Evolutionary conservation across 129 eudicot genomes (phyloP).

Genomic region (Rutidosis leptorrhynchoides): DNA sequence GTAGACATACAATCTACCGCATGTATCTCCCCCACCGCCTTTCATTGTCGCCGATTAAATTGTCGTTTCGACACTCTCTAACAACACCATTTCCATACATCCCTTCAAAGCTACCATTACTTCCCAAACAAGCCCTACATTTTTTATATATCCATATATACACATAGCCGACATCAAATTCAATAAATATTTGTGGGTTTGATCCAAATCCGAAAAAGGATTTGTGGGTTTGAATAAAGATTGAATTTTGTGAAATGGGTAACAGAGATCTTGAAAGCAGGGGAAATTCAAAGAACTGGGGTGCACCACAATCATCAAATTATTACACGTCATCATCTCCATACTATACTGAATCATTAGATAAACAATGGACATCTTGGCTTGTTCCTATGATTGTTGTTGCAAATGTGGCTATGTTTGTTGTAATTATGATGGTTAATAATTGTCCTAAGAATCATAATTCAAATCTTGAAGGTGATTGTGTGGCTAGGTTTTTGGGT

Average conservation of each 20-base stretch:
- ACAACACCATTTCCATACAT: neutral
- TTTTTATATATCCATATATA: neutral
- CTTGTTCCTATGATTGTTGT: slow-evolving; percentile 83
- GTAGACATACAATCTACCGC: neutral
- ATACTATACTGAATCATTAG: slow-evolving; percentile 33
- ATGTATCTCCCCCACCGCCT: neutral
- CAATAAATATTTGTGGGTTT: neutral
- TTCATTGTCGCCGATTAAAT: neutral
- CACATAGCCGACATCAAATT: neutral
- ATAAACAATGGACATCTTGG: slow-evolving; percentile 83
- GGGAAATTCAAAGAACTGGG: slow-evolving; percentile 47
- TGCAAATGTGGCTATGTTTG: slow-evolving; percentile 77
- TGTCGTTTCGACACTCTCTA: neutral
- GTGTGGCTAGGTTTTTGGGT: slow-evolving; percentile 83
- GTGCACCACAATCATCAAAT: slow-evolving; percentile 24
- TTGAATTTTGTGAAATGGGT: slow-evolving; percentile 37
- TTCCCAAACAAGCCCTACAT: neutral
- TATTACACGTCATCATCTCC: slow-evolving; percentile 37
- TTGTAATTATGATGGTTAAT: slow-evolving; percentile 65
- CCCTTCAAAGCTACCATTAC: neutral
- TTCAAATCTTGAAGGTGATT: slow-evolving; percentile 39
- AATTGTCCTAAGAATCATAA: slow-evolving; percentile 66
- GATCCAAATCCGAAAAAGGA: neutral
- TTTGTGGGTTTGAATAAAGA: neutral
- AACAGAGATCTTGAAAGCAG: slow-evolving; percentile 76